Percentiles rank a stretch among this genome's conserved stretches.
Conservation (phyloP, 306 rosid species). For the Corylus americana region DNA sequence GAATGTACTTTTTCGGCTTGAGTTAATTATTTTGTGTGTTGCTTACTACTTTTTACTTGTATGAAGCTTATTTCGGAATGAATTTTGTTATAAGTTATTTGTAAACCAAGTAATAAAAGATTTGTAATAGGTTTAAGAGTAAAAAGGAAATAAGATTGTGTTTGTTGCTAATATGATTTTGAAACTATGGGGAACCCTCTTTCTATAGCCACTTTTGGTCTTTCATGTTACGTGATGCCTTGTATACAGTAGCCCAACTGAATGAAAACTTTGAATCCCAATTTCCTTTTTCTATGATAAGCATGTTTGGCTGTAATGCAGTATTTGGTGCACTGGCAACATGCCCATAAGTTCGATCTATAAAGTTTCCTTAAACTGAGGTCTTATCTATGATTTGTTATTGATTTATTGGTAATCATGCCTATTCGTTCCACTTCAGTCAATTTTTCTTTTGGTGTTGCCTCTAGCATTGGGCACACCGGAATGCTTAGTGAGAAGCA, state of each 20-base stretch:
- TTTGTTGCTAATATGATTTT: not conserved
- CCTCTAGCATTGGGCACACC: not conserved
- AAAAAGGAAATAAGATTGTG: not conserved
- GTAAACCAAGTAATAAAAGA: not conserved
- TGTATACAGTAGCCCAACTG: not conserved
- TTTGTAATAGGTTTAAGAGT: not conserved
- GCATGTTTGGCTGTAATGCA: not conserved
- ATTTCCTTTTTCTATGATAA: not conserved
- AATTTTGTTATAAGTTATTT: not conserved
- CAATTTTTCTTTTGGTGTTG: not conserved
- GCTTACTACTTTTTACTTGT: not conserved
- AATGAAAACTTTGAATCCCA: not conserved
- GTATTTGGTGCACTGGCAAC: not conserved
- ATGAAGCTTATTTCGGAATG: not conserved
- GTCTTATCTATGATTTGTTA: not conserved
- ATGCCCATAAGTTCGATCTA: not conserved
- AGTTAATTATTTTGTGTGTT: not conserved
- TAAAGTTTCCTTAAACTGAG: not conserved
- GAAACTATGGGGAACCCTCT: not conserved
- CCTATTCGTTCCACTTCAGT: constrained; percentile 1
- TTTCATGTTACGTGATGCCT: not conserved
- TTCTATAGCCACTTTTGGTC: not conserved
- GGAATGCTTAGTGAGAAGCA: not conserved
- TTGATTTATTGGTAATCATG: not conserved
- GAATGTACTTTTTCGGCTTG: not conserved